Percentiles rank a stretch among this genome's conserved stretches.
Conservation (phyloP, 148 eudicot species). For the Vaccinium darrowii region DNA sequence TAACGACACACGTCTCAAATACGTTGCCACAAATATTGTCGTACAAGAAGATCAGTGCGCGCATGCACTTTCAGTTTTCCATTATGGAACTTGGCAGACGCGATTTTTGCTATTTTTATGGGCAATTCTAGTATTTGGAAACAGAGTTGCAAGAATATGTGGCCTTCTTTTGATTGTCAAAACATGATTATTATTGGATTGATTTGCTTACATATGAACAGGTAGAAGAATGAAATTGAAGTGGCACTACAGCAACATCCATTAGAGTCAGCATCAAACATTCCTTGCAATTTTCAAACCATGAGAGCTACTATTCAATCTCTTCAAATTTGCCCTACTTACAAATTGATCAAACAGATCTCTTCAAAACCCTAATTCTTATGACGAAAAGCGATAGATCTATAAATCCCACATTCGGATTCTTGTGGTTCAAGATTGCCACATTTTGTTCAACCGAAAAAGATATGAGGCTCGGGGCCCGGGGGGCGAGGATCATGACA, state of each 20-base stretch:
- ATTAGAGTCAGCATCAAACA: conserved; percentile 8
- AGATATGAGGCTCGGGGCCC: neutral
- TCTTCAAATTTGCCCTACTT: neutral
- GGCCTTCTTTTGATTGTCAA: neutral
- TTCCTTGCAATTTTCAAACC: neutral
- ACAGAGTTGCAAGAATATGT: neutral
- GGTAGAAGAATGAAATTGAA: neutral
- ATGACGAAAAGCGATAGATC: neutral
- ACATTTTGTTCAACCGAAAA: neutral
- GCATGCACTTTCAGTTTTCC: neutral
- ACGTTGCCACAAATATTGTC: neutral
- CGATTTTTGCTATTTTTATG: neutral
- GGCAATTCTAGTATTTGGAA: neutral
- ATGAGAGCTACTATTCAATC: neutral
- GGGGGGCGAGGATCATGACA: conserved; percentile 4
- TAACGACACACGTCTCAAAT: too few species aligned
- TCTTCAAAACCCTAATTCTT: neutral
- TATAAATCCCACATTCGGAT: neutral
- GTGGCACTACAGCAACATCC: conserved; percentile 13
- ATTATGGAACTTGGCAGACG: neutral
- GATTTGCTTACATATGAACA: conserved; percentile 2
- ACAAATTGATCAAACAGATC: neutral
- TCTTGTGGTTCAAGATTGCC: neutral
- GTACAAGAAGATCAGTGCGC: neutral
- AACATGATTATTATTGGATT: neutral